Evolutionary conservation across 805 yeast genomes (phyloP), one percentile per base, ranked within the genome.

Genomic region (Saccharomycopsis sp.): DNA sequence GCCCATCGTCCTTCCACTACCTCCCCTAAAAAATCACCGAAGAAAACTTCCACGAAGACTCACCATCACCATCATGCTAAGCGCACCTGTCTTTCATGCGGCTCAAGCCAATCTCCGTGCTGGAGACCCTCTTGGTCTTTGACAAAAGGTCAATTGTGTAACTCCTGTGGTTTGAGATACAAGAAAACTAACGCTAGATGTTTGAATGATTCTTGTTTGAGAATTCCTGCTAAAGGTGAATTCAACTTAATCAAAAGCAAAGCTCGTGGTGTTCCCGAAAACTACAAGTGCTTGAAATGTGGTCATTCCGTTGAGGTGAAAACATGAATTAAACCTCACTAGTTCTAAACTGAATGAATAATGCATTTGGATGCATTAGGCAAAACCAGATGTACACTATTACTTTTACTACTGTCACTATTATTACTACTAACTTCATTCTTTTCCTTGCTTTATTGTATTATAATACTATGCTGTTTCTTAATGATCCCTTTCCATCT

Each of bases 91-190:
- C 84, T 92, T 29, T 89, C 97, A 3, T 92, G 99, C 72, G 90
- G 91, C 4, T 83, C 94, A 1, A 86, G 84, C 57, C 94, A 88
- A 64, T 88, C 96, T 3, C 99, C 99, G 2, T 92, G 99, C 71
- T 92, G 99, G 99, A 81, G 99, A 68, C 99, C 99, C 1, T 87
- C 96, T 3, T 92, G 99, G 99, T 84, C 92, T 2, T 77, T 83
- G 24, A 76, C 84, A 63, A 90, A 87, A 61, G 98, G 97, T n/a
- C 98, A 91, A 73, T 78, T 92, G 64, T 92, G 99, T 75, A 92
- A 92, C 69, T 89, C 97, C 0, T 92, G 99, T 73, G 99, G 99
- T 1, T 76, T 92, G 65, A 78, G 99, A 63, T 92, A 89, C 74
- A 91, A 94, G 71, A 92, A 92, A 74, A 91, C 97, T 0, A 88